Base-by-base conservation (phyloP, 306 rosid species). In the Astragalus membranaceus region DNA sequence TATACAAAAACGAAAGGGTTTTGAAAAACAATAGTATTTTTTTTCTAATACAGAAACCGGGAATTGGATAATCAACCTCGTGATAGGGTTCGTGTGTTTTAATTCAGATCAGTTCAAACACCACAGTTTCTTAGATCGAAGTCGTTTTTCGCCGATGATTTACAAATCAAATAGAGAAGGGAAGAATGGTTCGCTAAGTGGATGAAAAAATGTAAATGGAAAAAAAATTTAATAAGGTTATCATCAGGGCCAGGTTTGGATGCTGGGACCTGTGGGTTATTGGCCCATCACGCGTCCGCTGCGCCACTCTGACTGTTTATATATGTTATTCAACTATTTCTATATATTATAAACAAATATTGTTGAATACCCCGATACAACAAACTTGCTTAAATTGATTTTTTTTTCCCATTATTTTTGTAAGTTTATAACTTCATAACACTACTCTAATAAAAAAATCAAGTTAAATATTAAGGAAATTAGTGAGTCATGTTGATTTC, bases 211-310 rank as follows among this genome's bases (percentile, higher is more conserved):
- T 0, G 0, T 0, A 2, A 32, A 1, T 33, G n/a, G n/a, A n/a
- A n/a, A n/a, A n/a, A n/a, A n/a, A n/a, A n/a, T n/a, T n/a, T n/a
- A n/a, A n/a, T n/a, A n/a, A n/a, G n/a, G n/a, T n/a, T n/a, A n/a
- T n/a, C n/a, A n/a, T 20, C 48, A 60, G 49, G 37, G 67, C 49
- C 67, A 14, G 67, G 67, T 37, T 60, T 60, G 49, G 67, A 60
- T 60, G 49, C 67, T 8, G 49, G 49, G 67, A 60, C 67, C 67
- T 62, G 67, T 62, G 67, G 67, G 67, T 62, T 62, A 62, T 62
- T 51, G 67, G 67, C 67, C 67, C 67, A 61, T 51, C 67, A 61
- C 67, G 51, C 67, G 39, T 61, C 67, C 67, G 67, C 67, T 61
- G 67, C 67, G 67, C 67, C 67, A 62, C 67, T 62, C 67, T 62